phyloP scores from a whole-genome alignment of 169 alveolate genomes.

The Pseudocohnilembus persalinus region DNA sequence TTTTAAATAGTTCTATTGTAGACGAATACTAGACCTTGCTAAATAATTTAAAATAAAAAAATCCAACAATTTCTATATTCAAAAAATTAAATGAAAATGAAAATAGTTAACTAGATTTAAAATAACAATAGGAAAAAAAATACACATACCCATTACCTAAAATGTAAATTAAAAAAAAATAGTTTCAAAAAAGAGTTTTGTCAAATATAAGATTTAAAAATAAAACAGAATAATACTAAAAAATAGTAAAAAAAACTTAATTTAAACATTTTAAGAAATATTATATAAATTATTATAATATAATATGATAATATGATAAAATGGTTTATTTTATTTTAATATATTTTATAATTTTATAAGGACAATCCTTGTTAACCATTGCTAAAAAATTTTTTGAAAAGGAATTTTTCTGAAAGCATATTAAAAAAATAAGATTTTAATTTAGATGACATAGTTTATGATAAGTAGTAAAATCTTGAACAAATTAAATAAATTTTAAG shows the following conservation, averaged over 20 bases:
- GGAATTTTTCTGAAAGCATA: not conserved
- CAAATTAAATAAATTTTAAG: conserved; percentile 7
- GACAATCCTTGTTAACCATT: not conserved
- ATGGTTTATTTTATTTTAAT: too few species aligned
- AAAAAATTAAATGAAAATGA: too few species aligned
- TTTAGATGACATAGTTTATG: not conserved
- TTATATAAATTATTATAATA: too few species aligned
- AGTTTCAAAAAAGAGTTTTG: too few species aligned
- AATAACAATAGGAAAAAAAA: not conserved
- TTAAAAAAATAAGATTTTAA: too few species aligned
- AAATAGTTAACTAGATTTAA: too few species aligned
- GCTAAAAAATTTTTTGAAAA: too few species aligned
- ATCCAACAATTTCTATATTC: not conserved
- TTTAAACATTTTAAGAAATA: not conserved
- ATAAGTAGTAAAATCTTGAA: conserved; percentile 5
- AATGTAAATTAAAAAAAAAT: not conserved
- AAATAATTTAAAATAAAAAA: too few species aligned
- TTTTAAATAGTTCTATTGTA: too few species aligned
- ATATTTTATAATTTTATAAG: not conserved
- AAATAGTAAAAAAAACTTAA: too few species aligned
- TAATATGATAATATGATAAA: not conserved
- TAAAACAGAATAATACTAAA: not conserved
- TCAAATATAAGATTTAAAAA: too few species aligned
- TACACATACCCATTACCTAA: not conserved
- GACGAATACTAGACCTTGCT: too few species aligned